These are phyloP conservation scores for Neurospora sp. DNA, from an alignment of 2,329 filamentous ascomycete genomes.

Conservation along the genomic window DNA sequence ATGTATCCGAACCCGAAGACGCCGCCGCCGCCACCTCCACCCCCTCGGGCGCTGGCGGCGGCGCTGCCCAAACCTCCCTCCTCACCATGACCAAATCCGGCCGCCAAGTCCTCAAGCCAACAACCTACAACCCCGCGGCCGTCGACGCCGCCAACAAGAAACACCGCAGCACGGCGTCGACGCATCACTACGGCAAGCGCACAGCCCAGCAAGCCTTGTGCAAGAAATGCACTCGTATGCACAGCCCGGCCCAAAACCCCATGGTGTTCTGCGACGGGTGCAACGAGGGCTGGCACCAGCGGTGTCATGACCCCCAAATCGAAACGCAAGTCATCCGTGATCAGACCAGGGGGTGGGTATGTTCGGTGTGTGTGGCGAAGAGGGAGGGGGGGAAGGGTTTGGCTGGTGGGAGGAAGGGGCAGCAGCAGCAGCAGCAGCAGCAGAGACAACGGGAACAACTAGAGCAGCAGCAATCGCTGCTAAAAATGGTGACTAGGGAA, in stretches of 20 bases:
- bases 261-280: constrained; percentile 83
- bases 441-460: constrained; percentile 10
- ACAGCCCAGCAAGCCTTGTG: constrained; percentile 54
- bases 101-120: constrained; percentile 57
- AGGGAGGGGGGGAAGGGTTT: constrained; percentile 32
- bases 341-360: constrained; percentile 62
- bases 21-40: constrained; percentile 3
- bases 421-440: constrained; percentile 17
- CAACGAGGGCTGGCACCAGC: constrained; percentile 70
- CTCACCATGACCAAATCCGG: constrained; percentile 67
- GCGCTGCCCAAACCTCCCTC: constrained; percentile 18
- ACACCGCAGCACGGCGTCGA: constrained; percentile 22
- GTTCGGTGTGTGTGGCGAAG: constrained; percentile 47
- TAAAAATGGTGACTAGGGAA: background rate
- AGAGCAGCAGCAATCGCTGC: constrained; percentile 7
- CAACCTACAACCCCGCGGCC: constrained; percentile 49
- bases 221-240: constrained; percentile 60
- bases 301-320: constrained; percentile 69
- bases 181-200: constrained; percentile 41
- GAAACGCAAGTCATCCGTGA: constrained; percentile 58
- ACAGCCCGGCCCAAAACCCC: constrained; percentile 62
- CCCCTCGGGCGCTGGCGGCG: constrained; percentile 33
- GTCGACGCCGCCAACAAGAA: constrained; percentile 27
- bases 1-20: constrained; percentile 20
- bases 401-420: constrained; percentile 22